Base-by-base conservation (phyloP, 805 yeast genomes). In the Kockiozyma suomiensis region DNA sequence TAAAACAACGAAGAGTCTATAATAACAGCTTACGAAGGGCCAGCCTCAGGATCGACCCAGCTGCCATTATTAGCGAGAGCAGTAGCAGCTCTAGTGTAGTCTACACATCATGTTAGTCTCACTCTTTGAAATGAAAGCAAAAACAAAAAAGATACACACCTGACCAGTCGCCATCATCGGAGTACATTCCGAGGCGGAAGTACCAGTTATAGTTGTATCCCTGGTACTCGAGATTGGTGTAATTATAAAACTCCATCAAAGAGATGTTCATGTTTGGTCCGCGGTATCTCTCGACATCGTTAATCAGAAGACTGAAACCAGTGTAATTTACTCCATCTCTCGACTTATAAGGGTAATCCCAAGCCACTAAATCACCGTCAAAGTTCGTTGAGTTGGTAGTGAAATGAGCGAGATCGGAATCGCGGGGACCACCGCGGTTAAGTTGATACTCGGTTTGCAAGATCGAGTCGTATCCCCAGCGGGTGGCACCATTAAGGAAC, bases 381-480 rank as follows among this genome's bases (percentile, higher is more conserved):
- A 62, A 62, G 58, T 62, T 62, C 12, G 61, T 60, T 41, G 62
- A 42, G 48, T 59, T 61, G 42, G 66, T 62, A 4, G 66, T 62
- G 59, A 62, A 62, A 32, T 41, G 52, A 6, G 66, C 66, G 42
- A 62, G 61, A 41, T 61, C 65, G 25, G 66, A 61, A 50, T 60
- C 33, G 7, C 60, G 60, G 10, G 66, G 66, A 3, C 66, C 66
- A 7, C 66, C 66, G 37, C 66, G 66, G 53, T 42, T 58, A 26
- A 62, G 64, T 43, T 50, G 56, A 47, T 49, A 52, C 49, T 81
- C 81, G 0, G 97, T 89, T 70, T 93, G 97, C 1, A 88, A 84
- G 58, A 93, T 84, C 13, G 97, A 85, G 1, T 96, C 97, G 69
- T 88, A 85, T 57, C 94, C 97, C 99, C 99, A 93, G 57, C 96